Evolutionary conservation across 768 basidiomycete genomes (phyloP).

Genomic region (Mycena olivaceomarginata): DNA sequence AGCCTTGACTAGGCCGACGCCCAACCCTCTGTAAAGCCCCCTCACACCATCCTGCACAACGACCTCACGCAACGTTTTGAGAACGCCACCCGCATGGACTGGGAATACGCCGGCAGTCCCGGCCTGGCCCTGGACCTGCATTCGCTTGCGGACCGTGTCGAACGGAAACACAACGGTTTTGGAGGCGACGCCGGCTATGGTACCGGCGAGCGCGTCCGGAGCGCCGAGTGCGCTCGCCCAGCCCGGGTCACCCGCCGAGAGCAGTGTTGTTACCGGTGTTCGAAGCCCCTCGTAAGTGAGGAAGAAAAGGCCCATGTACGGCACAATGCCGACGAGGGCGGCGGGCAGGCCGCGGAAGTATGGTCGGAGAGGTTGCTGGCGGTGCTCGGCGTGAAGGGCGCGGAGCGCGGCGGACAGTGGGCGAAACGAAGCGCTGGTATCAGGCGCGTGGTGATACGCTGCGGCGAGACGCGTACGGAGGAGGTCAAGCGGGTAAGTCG

Average conservation of each 20-base stretch:
- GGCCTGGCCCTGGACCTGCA: constrained; percentile 1
- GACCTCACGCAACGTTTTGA: background rate
- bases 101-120: background rate
- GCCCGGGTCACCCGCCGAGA: background rate
- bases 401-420: background rate
- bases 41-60: background rate
- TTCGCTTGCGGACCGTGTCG: background rate
- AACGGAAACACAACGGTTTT: background rate
- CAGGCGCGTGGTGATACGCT: background rate
- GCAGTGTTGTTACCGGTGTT: background rate
- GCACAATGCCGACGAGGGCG: background rate
- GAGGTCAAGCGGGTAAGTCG: background rate
- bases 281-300: background rate
- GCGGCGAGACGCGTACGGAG: background rate
- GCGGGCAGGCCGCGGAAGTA: background rate
- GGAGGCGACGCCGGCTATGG: background rate
- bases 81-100: background rate
- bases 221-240: background rate
- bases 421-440: background rate
- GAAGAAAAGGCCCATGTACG: constrained; percentile 4
- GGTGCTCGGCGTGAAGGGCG: background rate
- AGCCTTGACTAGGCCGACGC: background rate
- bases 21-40: constrained; percentile 1
- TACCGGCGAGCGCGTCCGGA: background rate
- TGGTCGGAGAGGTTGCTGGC: background rate